Base-by-base conservation (phyloP, 73 alveolate species). In the Effrenium voratum region DNA sequence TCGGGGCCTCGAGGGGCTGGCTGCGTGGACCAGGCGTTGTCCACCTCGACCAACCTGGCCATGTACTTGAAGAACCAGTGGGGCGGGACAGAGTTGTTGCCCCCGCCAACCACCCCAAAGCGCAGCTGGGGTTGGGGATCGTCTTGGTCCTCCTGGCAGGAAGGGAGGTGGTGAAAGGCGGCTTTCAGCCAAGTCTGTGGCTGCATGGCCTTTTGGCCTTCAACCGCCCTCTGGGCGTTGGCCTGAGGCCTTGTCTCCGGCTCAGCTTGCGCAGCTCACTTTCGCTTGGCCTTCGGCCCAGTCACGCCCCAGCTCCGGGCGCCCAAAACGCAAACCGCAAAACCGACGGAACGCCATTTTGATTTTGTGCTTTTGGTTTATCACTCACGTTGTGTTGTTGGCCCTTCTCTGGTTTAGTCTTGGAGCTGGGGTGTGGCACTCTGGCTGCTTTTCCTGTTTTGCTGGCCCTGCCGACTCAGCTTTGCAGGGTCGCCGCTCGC, bases 81-180 rank as follows among this genome's bases (percentile, higher is more conserved):
- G 93, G 93, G 77, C 5, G 93, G 77, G n/a, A 76, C 32, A 40
- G 93, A 82, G 93, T 76, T n/a, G n/a, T 0, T 47, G 70, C 76
- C 55, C 77, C n/a, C n/a, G n/a, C n/a, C n/a, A n/a, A n/a, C n/a
- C 22, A 52, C 50, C 75, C 93, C 93, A 13, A 47, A 36, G 75
- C 46, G 60, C 47, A 6, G 72, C 72, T 34, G 91, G 47, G 19
- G 24, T 15, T 75, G 59, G 55, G 36, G 41, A 36, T 13, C 41
- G 15, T 34, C 40, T 30, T 76, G 87, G 41, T 19, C 41, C 60
- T 44, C 34, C 36, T 44, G 30, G 32, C 12, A 38, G 41, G n/a
- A 6, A 0, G 55, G 87, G 60, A 10, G 41, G 32, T n/a, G 28
- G 34, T 10, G 49, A 72, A 34, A 72, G 34, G 12, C 22, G 22